Evolutionary conservation across 2,329 filamentous ascomycete genomes (phyloP).

Genomic region (Colletotrichum euphorbiae): DNA sequence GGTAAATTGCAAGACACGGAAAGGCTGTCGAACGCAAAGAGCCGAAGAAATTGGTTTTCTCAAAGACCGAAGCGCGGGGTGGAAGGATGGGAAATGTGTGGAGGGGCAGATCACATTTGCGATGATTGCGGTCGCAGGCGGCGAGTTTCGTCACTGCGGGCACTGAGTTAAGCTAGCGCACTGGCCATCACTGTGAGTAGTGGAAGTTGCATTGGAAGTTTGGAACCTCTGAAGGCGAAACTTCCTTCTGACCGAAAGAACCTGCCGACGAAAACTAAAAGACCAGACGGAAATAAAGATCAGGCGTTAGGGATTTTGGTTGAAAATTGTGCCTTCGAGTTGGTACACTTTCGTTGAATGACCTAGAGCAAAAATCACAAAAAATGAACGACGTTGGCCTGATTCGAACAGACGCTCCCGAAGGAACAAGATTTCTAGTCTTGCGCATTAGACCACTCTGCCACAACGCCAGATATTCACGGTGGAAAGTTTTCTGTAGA

Average conservation of each 20-base stretch:
- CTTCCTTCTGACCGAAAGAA: too few species aligned
- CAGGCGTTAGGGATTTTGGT: too few species aligned
- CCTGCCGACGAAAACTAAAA: too few species aligned
- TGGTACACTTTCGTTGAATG: too few species aligned
- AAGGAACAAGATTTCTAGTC: too few species aligned
- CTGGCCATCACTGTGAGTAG: not conserved
- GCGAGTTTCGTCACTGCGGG: conserved; percentile 27
- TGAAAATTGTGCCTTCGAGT: too few species aligned
- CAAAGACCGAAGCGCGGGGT: not conserved
- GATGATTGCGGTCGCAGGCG: conserved; percentile 12
- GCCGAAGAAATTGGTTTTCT: not conserved
- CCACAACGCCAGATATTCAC: too few species aligned
- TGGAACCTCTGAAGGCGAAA: not conserved
- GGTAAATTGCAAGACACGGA: too few species aligned
- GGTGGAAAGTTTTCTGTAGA: not conserved
- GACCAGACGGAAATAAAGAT: not conserved
- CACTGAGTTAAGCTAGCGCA: too few species aligned
- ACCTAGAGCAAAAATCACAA: not conserved
- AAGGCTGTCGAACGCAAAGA: not conserved
- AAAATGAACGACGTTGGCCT: conserved; percentile 32
- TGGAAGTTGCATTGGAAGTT: not conserved
- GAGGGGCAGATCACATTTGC: conserved; percentile 14
- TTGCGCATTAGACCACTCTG: too few species aligned
- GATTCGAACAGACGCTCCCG: too few species aligned
- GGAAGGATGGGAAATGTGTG: not conserved